Conservation (phyloP, 257 asterid species). For the Jacaranda copaia region DNA sequence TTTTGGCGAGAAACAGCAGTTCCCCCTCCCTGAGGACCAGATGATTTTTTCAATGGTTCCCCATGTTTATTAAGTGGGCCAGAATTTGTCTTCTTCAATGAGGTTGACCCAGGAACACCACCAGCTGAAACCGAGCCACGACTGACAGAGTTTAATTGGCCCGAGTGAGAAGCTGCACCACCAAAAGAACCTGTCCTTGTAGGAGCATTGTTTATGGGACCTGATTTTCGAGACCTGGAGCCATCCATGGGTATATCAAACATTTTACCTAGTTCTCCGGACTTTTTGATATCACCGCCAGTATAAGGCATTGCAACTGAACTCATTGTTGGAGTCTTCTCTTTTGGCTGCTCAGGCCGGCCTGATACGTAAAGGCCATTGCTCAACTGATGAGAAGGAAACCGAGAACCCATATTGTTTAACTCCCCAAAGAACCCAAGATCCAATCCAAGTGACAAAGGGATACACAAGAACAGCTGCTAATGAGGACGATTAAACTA, state of each 20-base stretch:
- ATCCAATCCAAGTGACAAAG: slow-evolving; percentile 21
- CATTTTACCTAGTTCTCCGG: slow-evolving; percentile 92
- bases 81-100: slow-evolving; percentile 71
- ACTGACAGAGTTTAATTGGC: slow-evolving; percentile 58
- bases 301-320: slow-evolving; percentile 83
- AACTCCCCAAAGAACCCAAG: slow-evolving; percentile 36
- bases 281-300: slow-evolving; percentile 81
- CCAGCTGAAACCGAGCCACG: slow-evolving; percentile 53
- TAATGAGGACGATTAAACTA: slow-evolving; percentile 6
- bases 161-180: slow-evolving; percentile 61
- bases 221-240: slow-evolving; percentile 71
- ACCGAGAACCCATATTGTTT: slow-evolving; percentile 69
- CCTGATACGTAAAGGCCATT: slow-evolving; percentile 86
- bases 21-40: slow-evolving; percentile 72
- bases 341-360: slow-evolving; percentile 76
- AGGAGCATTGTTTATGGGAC: slow-evolving; percentile 68
- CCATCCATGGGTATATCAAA: slow-evolving; percentile 64
- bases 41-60: slow-evolving; percentile 69
- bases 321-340: slow-evolving; percentile 60
- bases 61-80: slow-evolving; percentile 78
- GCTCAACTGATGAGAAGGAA: slow-evolving; percentile 78
- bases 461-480: slow-evolving; percentile 17
- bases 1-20: slow-evolving; percentile 64
- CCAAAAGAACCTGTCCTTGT: slow-evolving; percentile 69
- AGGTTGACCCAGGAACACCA: slow-evolving; percentile 54